Evolutionary conservation across 176 grass and related monocot genomes (phyloP), one percentile per base, ranked within the genome.

Genomic region (Hyparrhenia diplandra): DNA sequence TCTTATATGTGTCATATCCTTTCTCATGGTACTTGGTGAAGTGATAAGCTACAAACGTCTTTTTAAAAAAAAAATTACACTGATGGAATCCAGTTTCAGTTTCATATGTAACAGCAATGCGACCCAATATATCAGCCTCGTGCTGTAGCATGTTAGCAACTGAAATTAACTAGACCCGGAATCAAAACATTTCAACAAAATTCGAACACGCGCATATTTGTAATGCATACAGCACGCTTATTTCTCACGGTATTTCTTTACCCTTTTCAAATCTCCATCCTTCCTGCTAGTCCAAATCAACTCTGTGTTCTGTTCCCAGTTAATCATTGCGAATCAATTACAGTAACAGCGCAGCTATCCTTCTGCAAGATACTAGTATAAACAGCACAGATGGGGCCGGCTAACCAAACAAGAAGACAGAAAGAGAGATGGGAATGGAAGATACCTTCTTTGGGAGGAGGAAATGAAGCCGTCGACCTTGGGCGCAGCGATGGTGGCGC

Each of bases 401-500:
- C 5, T 10, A 20, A 23, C 1, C 3, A 60, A 29, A 54, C 16
- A 6, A 9, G n/a, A 21, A n/a, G 6, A 52, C 8, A 35, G 9
- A 41, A 29, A 36, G 40, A 74, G 58, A 40, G 64, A 14, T 35
- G n/a, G n/a, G n/a, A 16, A 49, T 78, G 37, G 54, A 23, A 18
- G 1, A 12, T 2, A 96, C 95, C 84, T 89, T 76, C 95, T 82
- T 64, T 98, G 95, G 43, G 88, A 88, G 28, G 92, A 51, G 65
- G 95, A 85, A 52, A 98, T 82, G 88, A 98, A 89, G 72, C 81
- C 84, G 28, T 98, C 95, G 49, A 98, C 87, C 84, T 82, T 98
- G 16, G 88, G 84, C 25, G 90, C 88, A 21, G 92, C 84, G 37
- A 94, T 67, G 74, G 92, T 94, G 78, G 88, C 80, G 67, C 81